Percentiles rank a stretch among this genome's conserved stretches.
phyloP scores from a whole-genome alignment of 805 yeast genomes.

The Peterozyma toletana region DNA sequence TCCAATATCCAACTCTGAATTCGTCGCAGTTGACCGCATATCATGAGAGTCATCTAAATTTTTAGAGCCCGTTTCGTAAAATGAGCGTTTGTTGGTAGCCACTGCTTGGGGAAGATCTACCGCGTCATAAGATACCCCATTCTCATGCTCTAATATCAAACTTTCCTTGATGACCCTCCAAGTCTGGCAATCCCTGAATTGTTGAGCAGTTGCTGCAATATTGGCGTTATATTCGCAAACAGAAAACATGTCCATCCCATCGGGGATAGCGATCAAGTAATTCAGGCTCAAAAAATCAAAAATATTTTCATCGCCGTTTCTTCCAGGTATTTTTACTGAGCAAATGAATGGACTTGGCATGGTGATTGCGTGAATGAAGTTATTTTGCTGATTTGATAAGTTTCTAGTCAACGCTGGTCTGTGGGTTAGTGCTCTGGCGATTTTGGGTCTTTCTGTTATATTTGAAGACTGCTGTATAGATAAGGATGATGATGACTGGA shows the following conservation, averaged over 20 bases:
- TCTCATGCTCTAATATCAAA: conserved; percentile 24
- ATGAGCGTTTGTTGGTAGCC: neutral
- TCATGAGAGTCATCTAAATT: neutral
- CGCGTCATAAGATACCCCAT: neutral
- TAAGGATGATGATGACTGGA: conserved; percentile 5
- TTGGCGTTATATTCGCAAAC: conserved; percentile 53
- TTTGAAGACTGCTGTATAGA: neutral
- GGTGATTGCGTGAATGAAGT: conserved; percentile 1
- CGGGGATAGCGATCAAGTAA: conserved; percentile 39
- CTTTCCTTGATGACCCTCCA: conserved; percentile 55
- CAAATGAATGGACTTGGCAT: conserved; percentile 25
- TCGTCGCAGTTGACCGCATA: neutral
- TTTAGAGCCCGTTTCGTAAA: neutral
- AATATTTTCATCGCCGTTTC: conserved; percentile 31
- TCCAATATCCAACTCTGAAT: conserved; percentile 8
- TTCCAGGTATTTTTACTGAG: conserved; percentile 34
- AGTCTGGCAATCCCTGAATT: conserved; percentile 49
- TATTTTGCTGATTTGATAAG: conserved; percentile 10
- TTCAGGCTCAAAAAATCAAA: conserved; percentile 42
- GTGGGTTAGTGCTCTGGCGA: conserved; percentile 8
- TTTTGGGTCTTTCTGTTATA: conserved; percentile 6
- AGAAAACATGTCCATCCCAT: conserved; percentile 41
- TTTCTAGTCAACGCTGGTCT: conserved; percentile 14
- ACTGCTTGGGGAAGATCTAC: neutral
- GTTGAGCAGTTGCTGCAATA: conserved; percentile 43